Conservation (phyloP, 31 red algal species). For the Bonnemaisonia californica region DNA sequence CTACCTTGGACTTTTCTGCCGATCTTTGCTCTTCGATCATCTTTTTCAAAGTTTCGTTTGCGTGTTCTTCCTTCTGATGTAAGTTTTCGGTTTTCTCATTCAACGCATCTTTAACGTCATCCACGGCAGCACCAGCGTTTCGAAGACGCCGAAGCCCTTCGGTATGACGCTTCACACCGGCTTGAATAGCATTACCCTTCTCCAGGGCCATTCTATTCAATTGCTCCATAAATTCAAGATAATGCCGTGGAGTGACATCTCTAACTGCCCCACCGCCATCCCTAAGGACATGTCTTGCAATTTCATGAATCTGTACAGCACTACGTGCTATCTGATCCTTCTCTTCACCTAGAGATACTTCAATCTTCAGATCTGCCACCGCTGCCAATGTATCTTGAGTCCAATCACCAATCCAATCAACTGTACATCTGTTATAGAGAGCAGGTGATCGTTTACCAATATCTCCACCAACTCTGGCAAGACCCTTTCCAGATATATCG, state of each 20-base stretch:
- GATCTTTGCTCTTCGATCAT: slow-evolving; percentile 83
- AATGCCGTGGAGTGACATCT: slow-evolving; percentile 77
- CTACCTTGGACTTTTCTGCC: slow-evolving; percentile 80
- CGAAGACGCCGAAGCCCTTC: slow-evolving; percentile 61
- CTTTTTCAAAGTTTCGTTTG: slow-evolving; percentile 63
- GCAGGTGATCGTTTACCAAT: slow-evolving; percentile 79
- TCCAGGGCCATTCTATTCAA: slow-evolving; percentile 78
- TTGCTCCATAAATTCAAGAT: slow-evolving; percentile 86
- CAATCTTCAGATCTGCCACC: slow-evolving; percentile 83
- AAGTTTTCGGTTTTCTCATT: slow-evolving; percentile 45
- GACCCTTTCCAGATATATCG: background rate
- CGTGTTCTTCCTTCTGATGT: slow-evolving; percentile 52
- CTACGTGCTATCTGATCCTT: slow-evolving; percentile 50
- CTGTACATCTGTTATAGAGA: slow-evolving; percentile 81
- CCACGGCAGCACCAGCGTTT: slow-evolving; percentile 69
- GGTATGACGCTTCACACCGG: slow-evolving; percentile 62
- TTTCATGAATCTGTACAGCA: slow-evolving; percentile 72
- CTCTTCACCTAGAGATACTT: slow-evolving; percentile 65
- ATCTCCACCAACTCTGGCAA: slow-evolving; percentile 4
- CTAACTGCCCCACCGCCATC: background rate
- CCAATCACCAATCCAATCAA: slow-evolving; percentile 90
- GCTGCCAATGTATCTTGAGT: slow-evolving; percentile 61
- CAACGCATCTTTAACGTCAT: slow-evolving; percentile 55
- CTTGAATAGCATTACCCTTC: slow-evolving; percentile 68
- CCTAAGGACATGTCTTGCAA: slow-evolving; percentile 25